These are phyloP conservation scores for Fomitopsis palustris DNA, from an alignment of 1,284 basidiomycete species.

Conservation along the genomic window DNA sequence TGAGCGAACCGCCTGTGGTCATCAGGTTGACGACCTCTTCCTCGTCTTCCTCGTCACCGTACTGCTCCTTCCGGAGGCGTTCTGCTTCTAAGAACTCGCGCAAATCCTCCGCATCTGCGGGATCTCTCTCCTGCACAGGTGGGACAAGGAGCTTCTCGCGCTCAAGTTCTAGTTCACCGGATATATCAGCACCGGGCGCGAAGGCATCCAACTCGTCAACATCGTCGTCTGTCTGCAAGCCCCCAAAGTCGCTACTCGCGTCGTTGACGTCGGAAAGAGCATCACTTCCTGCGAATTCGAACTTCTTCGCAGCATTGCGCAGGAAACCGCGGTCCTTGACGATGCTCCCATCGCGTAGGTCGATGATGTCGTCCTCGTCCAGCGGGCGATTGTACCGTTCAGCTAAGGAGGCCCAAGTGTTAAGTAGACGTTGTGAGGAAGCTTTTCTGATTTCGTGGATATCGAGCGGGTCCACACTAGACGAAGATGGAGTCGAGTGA, in stretches of 20 bases:
- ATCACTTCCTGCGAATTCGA: constrained; percentile 34
- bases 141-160: constrained; percentile 35
- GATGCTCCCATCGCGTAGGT: constrained; percentile 54
- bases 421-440: constrained; percentile 52
- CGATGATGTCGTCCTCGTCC: constrained; percentile 75
- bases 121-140: constrained; percentile 41
- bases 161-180: constrained; percentile 31
- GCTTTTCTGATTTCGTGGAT: constrained; percentile 53
- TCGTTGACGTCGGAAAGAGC: constrained; percentile 22
- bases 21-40: constrained; percentile 37
- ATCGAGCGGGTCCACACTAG: constrained; percentile 15
- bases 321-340: constrained; percentile 67
- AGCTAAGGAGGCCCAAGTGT: constrained; percentile 62
- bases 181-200: constrained; percentile 24
- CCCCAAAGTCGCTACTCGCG: constrained; percentile 25
- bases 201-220: constrained; percentile 41
- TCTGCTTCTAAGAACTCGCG: constrained; percentile 66
- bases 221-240: constrained; percentile 30
- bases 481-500: constrained; percentile 24
- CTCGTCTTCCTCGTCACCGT: constrained; percentile 48
- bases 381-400: constrained; percentile 60
- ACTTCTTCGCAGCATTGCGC: constrained; percentile 36
- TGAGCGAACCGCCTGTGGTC: background rate
- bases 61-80: constrained; percentile 41
- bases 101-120: constrained; percentile 56